Evolutionary conservation across 805 yeast genomes (phyloP).

Genomic region (Candida railenensis): DNA sequence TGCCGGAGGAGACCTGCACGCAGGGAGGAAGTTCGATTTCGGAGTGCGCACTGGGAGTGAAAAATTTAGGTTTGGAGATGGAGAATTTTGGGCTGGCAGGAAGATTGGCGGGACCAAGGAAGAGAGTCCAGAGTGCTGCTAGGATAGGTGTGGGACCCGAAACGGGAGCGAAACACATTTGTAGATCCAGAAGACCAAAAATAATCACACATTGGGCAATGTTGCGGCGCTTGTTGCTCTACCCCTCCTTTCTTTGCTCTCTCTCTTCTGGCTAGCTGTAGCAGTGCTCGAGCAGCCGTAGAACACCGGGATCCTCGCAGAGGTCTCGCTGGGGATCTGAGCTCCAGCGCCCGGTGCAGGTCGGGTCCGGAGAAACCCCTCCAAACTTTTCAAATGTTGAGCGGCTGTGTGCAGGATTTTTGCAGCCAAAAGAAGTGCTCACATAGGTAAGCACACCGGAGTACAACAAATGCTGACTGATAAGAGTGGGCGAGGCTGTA

Average conservation of each 20-base stretch:
- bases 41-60: no score
- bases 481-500: no score
- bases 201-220: no score
- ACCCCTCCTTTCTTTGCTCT: not conserved
- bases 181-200: no score
- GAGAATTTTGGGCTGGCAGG: no score
- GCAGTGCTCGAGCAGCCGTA: not conserved
- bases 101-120: no score
- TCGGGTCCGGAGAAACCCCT: not conserved
- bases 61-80: no score
- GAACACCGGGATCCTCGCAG: not conserved
- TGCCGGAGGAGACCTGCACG: not conserved
- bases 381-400: not conserved
- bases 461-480: not conserved
- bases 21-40: no score
- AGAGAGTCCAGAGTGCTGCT: no score
- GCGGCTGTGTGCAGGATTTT: not conserved
- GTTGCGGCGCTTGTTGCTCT: not conserved
- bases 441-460: not conserved
- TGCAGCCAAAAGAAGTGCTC: not conserved
- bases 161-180: no score
- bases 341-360: not conserved
- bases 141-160: no score
- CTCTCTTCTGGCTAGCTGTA: not conserved
- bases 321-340: no score